Evolutionary conservation across 768 basidiomycete genomes (phyloP), one percentile per base, ranked within the genome.

Genomic region (Panaeolus papilionaceus): DNA sequence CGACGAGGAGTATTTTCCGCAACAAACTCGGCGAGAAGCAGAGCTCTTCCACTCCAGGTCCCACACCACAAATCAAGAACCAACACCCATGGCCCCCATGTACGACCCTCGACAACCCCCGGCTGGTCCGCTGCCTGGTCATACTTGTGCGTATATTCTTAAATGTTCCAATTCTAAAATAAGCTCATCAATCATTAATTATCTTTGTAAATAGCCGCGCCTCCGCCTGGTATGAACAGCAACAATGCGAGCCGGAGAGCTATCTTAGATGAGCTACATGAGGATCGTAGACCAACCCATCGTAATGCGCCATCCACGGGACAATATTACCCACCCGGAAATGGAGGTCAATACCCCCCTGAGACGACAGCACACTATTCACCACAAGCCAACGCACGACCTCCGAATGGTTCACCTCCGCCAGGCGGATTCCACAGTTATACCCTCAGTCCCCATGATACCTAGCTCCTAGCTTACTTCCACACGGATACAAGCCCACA

Each of bases 21-120:
- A 58, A 37, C 54, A 58, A 16, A 28, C 26, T 58, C 26, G 33
- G 11, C 54, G 54, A 58, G 54, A 58, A n/a, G 54, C 54, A 58
- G 54, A 58, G 33, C 54, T 58, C 54, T 58, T 58, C 14, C 54
- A 58, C n/a, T 4, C 54, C 10, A 58, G 54, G 12, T 26, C 28
- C 16, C 4, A 58, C 14, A 12, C 16, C 20, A 58, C 54, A 14
- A 58, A 11, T 10, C 54, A 58, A 58, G 54, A 58, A 28, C 54
- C 54, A 14, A 58, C 33, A 16, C 54, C 54, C 6, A 58, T 58
- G 26, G 28, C 54, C 6, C 54, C 54, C 4, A 58, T 58, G 54
- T 58, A 58, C 54, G 20, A 58, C 14, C 54, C 33, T 12, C 54
- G 54, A 58, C 26, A 58, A 33, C 54, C 54, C 12, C 54, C 54